phyloP scores from a whole-genome alignment of 164 flowering plant species.

The Tetracentron sinense region DNA sequence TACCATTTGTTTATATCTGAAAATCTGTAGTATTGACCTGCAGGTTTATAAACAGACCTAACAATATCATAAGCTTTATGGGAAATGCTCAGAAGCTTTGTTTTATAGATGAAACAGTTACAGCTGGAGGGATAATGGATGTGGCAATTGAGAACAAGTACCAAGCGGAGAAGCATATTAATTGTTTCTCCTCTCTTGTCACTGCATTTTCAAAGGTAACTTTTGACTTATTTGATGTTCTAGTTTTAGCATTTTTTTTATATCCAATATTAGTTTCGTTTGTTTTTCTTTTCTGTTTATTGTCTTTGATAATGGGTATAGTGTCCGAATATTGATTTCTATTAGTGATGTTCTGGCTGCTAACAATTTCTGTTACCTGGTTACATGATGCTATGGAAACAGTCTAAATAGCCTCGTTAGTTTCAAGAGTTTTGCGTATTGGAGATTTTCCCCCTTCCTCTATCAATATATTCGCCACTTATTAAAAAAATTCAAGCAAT shows the following conservation, averaged over 20 bases:
- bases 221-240: neutral
- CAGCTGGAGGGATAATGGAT: conserved; percentile 23
- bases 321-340: neutral
- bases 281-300: neutral
- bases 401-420: too few species aligned
- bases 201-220: conserved; percentile 18
- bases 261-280: neutral
- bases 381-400: neutral
- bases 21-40: neutral
- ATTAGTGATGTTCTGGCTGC: neutral
- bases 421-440: too few species aligned
- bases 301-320: neutral
- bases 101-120: conserved; percentile 16
- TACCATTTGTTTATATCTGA: neutral
- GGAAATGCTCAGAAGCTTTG: conserved; percentile 16
- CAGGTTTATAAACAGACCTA: conserved; percentile 17
- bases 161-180: conserved; percentile 11
- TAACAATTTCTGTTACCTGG: neutral
- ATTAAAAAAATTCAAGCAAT: too few species aligned
- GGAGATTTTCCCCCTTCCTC: too few species aligned
- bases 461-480: too few species aligned
- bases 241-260: neutral
- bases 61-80: conserved; percentile 8
- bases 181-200: conserved; percentile 14
- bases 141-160: conserved; percentile 6